These are phyloP conservation scores for Pichia insulana DNA, from an alignment of 805 yeast species.

Conservation along the genomic window DNA sequence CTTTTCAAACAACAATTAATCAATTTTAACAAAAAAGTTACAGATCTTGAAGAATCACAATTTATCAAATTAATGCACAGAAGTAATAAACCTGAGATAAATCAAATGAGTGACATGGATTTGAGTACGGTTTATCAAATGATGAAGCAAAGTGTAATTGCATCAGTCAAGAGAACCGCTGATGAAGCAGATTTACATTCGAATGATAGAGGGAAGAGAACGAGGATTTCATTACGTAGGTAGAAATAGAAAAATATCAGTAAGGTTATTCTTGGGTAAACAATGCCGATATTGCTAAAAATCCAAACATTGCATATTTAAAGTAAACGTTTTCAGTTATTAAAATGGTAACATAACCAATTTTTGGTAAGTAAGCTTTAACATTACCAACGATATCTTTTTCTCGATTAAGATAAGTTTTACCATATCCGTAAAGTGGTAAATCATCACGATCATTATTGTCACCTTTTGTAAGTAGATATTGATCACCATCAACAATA, in stretches of 20 bases:
- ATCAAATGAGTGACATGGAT: background rate
- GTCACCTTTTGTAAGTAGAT: slow-evolving; percentile 89
- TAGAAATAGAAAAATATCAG: too few species aligned
- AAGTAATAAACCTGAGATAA: slow-evolving; percentile 1
- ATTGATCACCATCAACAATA: slow-evolving; percentile 40
- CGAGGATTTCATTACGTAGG: slow-evolving; percentile 5
- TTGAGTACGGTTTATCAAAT: background rate
- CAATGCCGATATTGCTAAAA: slow-evolving; percentile 63
- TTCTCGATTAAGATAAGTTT: slow-evolving; percentile 66
- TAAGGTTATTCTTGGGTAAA: slow-evolving; percentile 49
- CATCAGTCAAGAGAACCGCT: background rate
- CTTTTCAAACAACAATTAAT: slow-evolving; percentile 44
- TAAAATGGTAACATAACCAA: slow-evolving; percentile 87
- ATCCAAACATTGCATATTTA: slow-evolving; percentile 67
- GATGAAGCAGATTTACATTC: background rate
- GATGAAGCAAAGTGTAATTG: background rate
- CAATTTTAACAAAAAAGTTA: slow-evolving; percentile 9
- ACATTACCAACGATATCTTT: slow-evolving; percentile 84
- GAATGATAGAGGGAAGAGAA: slow-evolving; percentile 1
- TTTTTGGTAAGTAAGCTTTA: slow-evolving; percentile 80
- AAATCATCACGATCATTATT: slow-evolving; percentile 90
- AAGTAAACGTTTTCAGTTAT: slow-evolving; percentile 83
- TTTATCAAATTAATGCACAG: slow-evolving; percentile 12
- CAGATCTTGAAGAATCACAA: slow-evolving; percentile 1
- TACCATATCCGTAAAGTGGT: slow-evolving; percentile 69